Evolutionary conservation across 495 filamentous ascomycete species (phyloP).

Genomic region (Penicillium odoratum): DNA sequence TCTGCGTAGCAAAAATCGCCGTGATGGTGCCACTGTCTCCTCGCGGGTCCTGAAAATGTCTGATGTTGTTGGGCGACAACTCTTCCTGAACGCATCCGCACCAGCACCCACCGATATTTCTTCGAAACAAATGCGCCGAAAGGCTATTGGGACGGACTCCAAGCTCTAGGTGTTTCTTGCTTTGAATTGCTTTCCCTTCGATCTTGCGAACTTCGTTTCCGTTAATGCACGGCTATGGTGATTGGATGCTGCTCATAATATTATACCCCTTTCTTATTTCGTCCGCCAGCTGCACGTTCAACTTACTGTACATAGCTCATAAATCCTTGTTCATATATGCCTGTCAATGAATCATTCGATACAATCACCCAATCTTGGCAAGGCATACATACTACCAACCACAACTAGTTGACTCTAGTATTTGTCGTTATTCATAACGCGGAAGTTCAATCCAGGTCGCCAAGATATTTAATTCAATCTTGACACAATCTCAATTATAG

Average conservation of each 20-base stretch:
- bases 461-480: too few relatives aligned
- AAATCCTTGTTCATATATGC: background rate
- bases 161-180: slow-evolving; percentile 29
- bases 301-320: background rate
- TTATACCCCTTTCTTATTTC: background rate
- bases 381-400: background rate
- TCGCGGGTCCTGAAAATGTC: slow-evolving; percentile 76
- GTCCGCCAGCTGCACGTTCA: background rate
- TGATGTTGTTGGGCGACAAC: slow-evolving; percentile 55
- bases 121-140: slow-evolving; percentile 39
- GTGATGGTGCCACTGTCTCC: slow-evolving; percentile 87
- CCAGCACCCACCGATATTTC: slow-evolving; percentile 35
- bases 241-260: background rate
- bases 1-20: slow-evolving; percentile 68
- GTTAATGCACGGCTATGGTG: background rate
- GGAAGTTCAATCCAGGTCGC: too few relatives aligned
- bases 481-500: background rate
- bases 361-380: background rate
- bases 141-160: slow-evolving; percentile 35
- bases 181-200: background rate
- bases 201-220: background rate
- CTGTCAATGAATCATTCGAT: background rate
- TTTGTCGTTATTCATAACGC: too few relatives aligned
- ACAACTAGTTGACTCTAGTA: too few relatives aligned
- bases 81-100: slow-evolving; percentile 44